A percentile compares a stretch with the other conserved stretches of the same genome.
Conservation (phyloP, 371 early-diverging fungal species). For the Rhizopus arrhizus region DNA sequence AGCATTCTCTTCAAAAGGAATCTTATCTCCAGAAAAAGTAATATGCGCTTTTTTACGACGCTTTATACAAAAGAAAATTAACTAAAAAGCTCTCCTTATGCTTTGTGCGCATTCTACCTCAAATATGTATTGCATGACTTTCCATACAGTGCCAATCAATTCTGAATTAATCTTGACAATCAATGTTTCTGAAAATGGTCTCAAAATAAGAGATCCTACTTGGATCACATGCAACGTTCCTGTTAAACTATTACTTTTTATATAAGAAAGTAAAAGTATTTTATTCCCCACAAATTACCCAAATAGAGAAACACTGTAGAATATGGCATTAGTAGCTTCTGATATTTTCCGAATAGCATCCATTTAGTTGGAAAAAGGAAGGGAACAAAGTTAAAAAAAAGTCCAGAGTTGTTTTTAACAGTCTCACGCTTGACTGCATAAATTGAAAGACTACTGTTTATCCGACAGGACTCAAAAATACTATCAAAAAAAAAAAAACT, state of each 20-base stretch:
- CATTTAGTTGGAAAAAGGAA: constrained; percentile 12
- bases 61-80: neutral
- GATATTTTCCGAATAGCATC: constrained; percentile 32
- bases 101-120: constrained; percentile 30
- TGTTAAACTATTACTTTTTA: constrained; percentile 31
- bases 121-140: constrained; percentile 64
- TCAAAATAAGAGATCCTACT: constrained; percentile 54
- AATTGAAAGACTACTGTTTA: too few species aligned
- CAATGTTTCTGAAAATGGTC: constrained; percentile 57
- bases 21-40: constrained; percentile 66
- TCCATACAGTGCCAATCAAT: constrained; percentile 64
- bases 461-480: too few species aligned
- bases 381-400: constrained; percentile 2
- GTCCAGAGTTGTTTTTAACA: neutral
- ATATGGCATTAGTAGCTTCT: constrained; percentile 35
- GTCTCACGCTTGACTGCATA: too few species aligned
- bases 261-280: neutral
- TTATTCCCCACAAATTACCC: constrained; percentile 31
- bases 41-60: constrained; percentile 59
- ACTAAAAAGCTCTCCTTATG: neutral
- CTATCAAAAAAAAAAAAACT: too few species aligned
- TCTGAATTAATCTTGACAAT: constrained; percentile 62
- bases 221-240: constrained; percentile 60
- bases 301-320: constrained; percentile 44
- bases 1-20: constrained; percentile 62